Conservation (phyloP, 2,329 filamentous ascomycete species). For the Ilyonectria mors-panacis region DNA sequence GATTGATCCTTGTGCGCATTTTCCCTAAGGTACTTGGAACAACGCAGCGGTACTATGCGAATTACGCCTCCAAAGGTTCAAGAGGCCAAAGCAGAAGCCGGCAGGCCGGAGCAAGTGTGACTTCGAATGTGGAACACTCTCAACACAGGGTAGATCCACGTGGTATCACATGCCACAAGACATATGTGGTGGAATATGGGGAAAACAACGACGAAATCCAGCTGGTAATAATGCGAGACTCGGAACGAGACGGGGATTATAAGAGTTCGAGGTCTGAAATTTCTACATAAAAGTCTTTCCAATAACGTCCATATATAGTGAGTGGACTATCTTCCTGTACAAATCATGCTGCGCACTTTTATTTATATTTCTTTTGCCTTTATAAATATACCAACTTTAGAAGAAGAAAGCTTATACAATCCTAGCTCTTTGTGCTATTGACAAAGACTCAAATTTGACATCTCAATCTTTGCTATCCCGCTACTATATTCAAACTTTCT, state of each 20-base stretch:
- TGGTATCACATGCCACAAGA: conserved; percentile 53
- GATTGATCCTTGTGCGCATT: too few relatives aligned
- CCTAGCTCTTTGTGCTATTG: too few relatives aligned
- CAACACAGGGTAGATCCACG: conserved; percentile 37
- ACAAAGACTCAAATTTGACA: too few relatives aligned
- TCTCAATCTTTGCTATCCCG: too few relatives aligned
- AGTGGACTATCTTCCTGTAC: too few relatives aligned
- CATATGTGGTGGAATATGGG: conserved; percentile 54
- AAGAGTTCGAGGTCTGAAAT: conserved; percentile 34
- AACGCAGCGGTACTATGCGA: conserved; percentile 49
- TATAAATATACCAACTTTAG: too few relatives aligned
- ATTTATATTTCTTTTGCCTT: too few relatives aligned
- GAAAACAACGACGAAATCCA: conserved; percentile 50
- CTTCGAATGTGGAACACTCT: conserved; percentile 44
- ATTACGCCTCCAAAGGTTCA: conserved; percentile 38
- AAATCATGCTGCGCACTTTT: too few relatives aligned
- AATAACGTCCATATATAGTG: too few relatives aligned
- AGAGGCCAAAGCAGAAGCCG: conserved; percentile 28
- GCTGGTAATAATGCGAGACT: conserved; percentile 50
- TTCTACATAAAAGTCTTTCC: not conserved
- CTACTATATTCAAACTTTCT: too few relatives aligned
- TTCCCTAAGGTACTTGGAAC: conserved; percentile 39
- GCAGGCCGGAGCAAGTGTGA: conserved; percentile 40
- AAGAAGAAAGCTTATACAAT: too few relatives aligned
- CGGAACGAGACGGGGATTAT: conserved; percentile 34